Evolutionary conservation across 768 basidiomycete genomes (phyloP).

Genomic region (Clathrus columnatus): DNA sequence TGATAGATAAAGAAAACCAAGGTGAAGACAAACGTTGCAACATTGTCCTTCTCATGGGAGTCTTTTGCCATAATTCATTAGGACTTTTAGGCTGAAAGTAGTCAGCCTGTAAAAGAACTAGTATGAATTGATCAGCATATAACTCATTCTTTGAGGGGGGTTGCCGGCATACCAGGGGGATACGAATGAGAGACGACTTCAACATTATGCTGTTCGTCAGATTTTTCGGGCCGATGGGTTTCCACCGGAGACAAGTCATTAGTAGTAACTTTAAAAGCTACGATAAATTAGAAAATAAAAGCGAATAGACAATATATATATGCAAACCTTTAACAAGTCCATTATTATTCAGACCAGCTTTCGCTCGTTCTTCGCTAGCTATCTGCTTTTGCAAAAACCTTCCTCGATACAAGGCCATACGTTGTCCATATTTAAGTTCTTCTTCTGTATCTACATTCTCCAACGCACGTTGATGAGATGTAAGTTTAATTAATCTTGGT

Average conservation of each 20-base stretch:
- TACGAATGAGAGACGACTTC: too few species aligned
- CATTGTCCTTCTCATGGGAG: constrained; percentile 39
- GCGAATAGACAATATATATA: background rate
- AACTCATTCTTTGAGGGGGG: too few species aligned
- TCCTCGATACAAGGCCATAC: constrained; percentile 66
- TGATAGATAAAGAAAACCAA: background rate
- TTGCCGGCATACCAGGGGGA: too few species aligned
- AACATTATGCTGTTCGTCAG: too few species aligned
- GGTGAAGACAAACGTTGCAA: constrained; percentile 59
- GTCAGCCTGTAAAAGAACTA: background rate
- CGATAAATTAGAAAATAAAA: background rate
- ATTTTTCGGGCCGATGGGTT: too few species aligned
- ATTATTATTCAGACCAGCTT: constrained; percentile 24
- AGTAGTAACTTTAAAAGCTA: too few species aligned
- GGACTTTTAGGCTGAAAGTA: background rate
- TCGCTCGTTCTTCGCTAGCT: constrained; percentile 52
- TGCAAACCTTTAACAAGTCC: background rate
- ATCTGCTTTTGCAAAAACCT: constrained; percentile 36
- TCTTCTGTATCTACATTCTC: constrained; percentile 77
- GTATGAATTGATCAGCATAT: too few species aligned
- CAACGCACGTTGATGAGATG: constrained; percentile 37
- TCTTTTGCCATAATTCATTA: background rate
- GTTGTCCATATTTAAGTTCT: constrained; percentile 69
- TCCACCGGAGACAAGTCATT: too few species aligned
- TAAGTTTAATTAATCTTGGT: constrained; percentile 42